Evolutionary conservation across 192 early-diverging fungal genomes (phyloP).

Genomic region (Podila verticillata): DNA sequence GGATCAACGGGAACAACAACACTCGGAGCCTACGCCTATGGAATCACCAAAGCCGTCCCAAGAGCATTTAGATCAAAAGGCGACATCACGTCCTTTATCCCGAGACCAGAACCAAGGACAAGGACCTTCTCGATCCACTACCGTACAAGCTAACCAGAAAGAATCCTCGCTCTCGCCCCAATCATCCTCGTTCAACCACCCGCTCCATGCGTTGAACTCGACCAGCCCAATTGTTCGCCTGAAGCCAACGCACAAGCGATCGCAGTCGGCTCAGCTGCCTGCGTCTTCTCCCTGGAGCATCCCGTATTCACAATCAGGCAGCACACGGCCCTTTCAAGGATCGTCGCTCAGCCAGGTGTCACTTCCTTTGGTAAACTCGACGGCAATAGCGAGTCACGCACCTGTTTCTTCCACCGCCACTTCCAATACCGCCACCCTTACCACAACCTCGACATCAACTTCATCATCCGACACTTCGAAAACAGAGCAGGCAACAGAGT

Average conservation of each 20-base stretch:
- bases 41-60: neutral
- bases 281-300: conserved; percentile 28
- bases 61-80: neutral
- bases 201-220: conserved; percentile 39
- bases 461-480: neutral
- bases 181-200: conserved; percentile 15
- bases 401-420: neutral
- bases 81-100: neutral
- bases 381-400: neutral
- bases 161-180: neutral
- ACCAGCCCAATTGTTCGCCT: conserved; percentile 38
- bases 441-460: neutral
- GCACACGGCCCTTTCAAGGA: neutral
- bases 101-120: neutral
- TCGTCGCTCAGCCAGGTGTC: conserved; percentile 10
- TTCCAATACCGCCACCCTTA: neutral
- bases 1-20: too few species aligned
- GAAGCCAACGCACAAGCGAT: conserved; percentile 32
- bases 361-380: neutral
- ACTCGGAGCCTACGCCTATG: neutral
- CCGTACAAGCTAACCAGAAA: neutral
- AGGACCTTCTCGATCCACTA: neutral
- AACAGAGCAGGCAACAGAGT: neutral
- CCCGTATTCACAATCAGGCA: conserved; percentile 1
- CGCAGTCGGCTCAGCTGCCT: conserved; percentile 42